A percentile compares a stretch with the other conserved stretches of the same genome.
These are phyloP conservation scores for Diaporthe caulivora DNA, from an alignment of 2,329 filamentous ascomycete species.

Conservation along the genomic window DNA sequence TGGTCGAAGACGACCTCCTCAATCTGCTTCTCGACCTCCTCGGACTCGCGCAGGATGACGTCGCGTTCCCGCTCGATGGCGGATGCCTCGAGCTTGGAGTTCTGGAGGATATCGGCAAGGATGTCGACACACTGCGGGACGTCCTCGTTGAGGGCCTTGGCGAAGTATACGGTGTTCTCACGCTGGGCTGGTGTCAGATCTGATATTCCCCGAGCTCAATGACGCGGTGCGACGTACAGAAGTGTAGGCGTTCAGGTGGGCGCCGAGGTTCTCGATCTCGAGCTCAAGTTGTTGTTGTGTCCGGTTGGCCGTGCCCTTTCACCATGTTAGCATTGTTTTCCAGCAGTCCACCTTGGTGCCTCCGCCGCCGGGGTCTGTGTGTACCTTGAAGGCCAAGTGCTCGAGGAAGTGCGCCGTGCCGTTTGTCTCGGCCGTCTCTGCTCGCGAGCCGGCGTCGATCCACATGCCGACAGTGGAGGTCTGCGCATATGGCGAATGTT, in stretches of 20 bases:
- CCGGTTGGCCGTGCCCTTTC: constrained; percentile 89
- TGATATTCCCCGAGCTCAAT: constrained; percentile 38
- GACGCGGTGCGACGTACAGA: constrained; percentile 76
- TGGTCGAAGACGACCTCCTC: constrained; percentile 99
- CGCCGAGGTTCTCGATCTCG: constrained; percentile 99
- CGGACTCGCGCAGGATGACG: constrained; percentile 97
- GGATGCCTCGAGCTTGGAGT: constrained; percentile 94
- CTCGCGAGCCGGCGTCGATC: constrained; percentile 98
- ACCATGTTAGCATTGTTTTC: neutral
- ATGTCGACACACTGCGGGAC: constrained; percentile 98
- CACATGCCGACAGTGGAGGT: constrained; percentile 98
- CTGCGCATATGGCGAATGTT: constrained; percentile 98
- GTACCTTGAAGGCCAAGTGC: constrained; percentile 99
- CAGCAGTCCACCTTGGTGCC: constrained; percentile 12
- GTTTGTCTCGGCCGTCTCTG: constrained; percentile 98
- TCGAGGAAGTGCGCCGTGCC: constrained; percentile 99
- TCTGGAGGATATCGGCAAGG: constrained; percentile 98
- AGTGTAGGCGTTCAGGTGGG: constrained; percentile 98
- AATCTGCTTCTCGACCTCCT: constrained; percentile 99
- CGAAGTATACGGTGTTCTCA: constrained; percentile 99
- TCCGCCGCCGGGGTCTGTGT: constrained; percentile 32
- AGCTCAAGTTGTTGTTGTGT: constrained; percentile 98
- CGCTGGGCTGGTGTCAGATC: constrained; percentile 66
- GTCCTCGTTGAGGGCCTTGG: constrained; percentile 98
- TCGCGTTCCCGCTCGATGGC: constrained; percentile 98